phyloP scores from a whole-genome alignment of 768 basidiomycete species.

The Auriscalpium vulgare region DNA sequence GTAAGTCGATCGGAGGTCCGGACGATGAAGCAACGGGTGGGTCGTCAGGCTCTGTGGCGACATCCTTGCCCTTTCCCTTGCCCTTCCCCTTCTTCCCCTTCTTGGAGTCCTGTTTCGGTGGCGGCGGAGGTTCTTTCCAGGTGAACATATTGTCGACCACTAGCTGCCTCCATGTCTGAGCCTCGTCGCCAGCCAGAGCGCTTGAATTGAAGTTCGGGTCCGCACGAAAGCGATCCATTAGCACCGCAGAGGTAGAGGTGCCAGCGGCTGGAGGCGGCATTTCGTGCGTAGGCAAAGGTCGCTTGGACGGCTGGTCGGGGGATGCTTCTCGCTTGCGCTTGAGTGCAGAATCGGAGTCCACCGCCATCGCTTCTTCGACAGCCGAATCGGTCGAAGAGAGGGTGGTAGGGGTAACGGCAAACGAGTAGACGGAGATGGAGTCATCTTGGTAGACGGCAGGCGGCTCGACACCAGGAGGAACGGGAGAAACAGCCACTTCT shows the following conservation, averaged over 20 bases:
- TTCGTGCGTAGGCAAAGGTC: constrained; percentile 1
- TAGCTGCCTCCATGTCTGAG: constrained; percentile 47
- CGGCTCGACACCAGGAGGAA: constrained; percentile 21
- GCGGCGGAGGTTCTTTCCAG: constrained; percentile 13
- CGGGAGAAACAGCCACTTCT: constrained; percentile 30
- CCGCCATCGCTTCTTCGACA: background rate
- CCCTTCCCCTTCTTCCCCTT: background rate
- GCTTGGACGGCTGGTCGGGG: constrained; percentile 16
- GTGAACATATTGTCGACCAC: constrained; percentile 54
- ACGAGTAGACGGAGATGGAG: constrained; percentile 55
- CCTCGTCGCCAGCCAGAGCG: constrained; percentile 32
- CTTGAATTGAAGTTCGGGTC: constrained; percentile 23
- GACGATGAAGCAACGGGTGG: background rate
- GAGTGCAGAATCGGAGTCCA: constrained; percentile 8
- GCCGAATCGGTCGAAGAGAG: background rate
- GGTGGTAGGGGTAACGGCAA: constrained; percentile 33
- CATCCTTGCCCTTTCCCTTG: constrained; percentile 4
- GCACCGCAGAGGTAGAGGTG: background rate
- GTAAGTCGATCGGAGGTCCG: background rate
- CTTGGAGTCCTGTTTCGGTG: background rate
- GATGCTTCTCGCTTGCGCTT: constrained; percentile 25
- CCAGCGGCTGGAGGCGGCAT: background rate
- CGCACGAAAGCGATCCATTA: constrained; percentile 19
- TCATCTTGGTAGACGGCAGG: constrained; percentile 51
- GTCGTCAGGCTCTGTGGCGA: background rate